A percentile compares a stretch with the other conserved stretches of the same genome.
phyloP scores from a whole-genome alignment of 495 filamentous ascomycete genomes.

The Pseudomonodictys pantanalensis region DNA sequence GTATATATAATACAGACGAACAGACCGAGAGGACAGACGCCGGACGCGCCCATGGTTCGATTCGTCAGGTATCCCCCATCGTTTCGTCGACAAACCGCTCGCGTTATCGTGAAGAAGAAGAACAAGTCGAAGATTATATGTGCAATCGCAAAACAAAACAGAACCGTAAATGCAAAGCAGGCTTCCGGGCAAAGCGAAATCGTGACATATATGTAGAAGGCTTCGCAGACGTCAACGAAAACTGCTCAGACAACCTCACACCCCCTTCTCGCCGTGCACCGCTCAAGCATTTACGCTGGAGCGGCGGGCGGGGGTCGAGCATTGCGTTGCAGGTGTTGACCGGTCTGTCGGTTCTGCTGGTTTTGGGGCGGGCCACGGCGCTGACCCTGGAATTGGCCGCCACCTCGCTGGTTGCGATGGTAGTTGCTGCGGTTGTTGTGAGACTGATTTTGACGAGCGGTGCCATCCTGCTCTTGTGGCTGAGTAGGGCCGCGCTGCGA shows the following conservation, averaged over 20 bases:
- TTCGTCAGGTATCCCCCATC: constrained; percentile 35
- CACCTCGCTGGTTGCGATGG: constrained; percentile 22
- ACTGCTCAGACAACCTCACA: constrained; percentile 26
- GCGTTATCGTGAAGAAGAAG: constrained; percentile 26
- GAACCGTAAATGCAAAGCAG: constrained; percentile 18
- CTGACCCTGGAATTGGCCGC: constrained; percentile 26
- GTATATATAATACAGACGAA: constrained; percentile 35
- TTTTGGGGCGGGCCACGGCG: constrained; percentile 18
- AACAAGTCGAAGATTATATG: constrained; percentile 25
- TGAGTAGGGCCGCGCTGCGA: constrained; percentile 21
- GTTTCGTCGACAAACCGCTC: constrained; percentile 26
- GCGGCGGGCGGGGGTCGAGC: constrained; percentile 24
- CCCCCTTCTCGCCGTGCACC: not conserved
- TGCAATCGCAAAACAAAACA: constrained; percentile 23
- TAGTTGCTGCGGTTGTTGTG: constrained; percentile 21
- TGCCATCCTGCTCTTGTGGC: constrained; percentile 7
- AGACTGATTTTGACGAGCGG: constrained; percentile 2
- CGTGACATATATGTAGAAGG: constrained; percentile 26
- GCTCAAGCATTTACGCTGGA: constrained; percentile 20
- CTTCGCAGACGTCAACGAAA: constrained; percentile 23
- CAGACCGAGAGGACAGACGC: constrained; percentile 27
- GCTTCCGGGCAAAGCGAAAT: constrained; percentile 30
- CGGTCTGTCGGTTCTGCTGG: constrained; percentile 29
- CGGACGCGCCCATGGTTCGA: constrained; percentile 30
- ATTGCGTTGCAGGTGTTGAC: constrained; percentile 27